phyloP scores from a whole-genome alignment of 176 grass and related monocot genomes.

The Pontederia crassipes region DNA sequence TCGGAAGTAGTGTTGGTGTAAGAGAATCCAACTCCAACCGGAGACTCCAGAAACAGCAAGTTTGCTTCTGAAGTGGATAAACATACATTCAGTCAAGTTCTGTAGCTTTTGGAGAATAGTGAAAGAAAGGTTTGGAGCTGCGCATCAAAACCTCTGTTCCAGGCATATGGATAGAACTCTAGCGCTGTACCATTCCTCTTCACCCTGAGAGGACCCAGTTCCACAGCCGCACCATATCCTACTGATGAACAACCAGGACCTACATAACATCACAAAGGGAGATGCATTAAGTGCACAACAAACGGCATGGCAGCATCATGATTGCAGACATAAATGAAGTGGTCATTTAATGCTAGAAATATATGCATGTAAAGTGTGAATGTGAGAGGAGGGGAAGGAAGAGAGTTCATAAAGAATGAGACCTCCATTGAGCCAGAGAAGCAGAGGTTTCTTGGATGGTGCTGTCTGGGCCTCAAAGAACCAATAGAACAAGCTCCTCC shows the following conservation, averaged over 20 bases:
- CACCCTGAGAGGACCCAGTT: slow-evolving; percentile 65
- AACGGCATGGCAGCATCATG: neutral
- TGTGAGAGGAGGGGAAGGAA: neutral
- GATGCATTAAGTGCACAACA: neutral
- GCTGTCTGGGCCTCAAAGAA: slow-evolving; percentile 66
- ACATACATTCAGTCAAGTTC: neutral
- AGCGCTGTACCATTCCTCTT: slow-evolving; percentile 36
- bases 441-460: slow-evolving; percentile 45
- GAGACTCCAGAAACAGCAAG: slow-evolving; percentile 77
- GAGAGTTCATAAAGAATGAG: neutral
- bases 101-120: neutral
- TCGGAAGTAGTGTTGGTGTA: slow-evolving; percentile 79
- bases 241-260: slow-evolving; percentile 75
- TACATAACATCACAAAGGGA: slow-evolving; percentile 19
- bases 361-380: neutral
- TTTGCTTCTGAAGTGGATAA: slow-evolving; percentile 52
- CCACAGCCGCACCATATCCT: slow-evolving; percentile 67
- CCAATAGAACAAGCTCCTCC: slow-evolving; percentile 23
- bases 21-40: slow-evolving; percentile 68
- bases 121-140: neutral
- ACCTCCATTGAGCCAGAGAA: slow-evolving; percentile 91
- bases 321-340: neutral
- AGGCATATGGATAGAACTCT: slow-evolving; percentile 63
- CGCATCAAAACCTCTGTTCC: slow-evolving; percentile 50
- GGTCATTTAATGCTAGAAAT: neutral